Evolutionary conservation across 2,329 filamentous ascomycete genomes (phyloP).

Genomic region (Fusarium paranaense): DNA sequence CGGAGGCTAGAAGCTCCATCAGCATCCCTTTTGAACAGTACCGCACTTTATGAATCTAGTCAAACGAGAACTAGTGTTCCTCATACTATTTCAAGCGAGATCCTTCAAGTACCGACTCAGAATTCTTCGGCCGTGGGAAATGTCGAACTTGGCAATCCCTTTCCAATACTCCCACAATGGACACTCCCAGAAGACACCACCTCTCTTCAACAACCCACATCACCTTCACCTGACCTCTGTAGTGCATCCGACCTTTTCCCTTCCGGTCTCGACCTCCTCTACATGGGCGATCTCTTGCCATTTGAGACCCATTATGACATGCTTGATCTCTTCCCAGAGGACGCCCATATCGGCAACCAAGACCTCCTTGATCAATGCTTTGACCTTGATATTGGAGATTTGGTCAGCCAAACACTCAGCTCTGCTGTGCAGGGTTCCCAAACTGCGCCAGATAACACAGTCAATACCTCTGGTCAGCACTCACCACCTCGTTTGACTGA

Average conservation of each 20-base stretch:
- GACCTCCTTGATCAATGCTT: neutral
- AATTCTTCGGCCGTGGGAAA: neutral
- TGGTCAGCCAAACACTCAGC: neutral
- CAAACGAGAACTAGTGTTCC: neutral
- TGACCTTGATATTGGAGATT: neutral
- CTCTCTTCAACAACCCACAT: neutral
- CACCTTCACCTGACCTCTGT: neutral
- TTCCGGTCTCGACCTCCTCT: neutral
- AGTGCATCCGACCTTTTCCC: neutral
- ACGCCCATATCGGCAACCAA: neutral
- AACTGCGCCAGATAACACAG: too few species aligned
- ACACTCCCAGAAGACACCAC: too few species aligned
- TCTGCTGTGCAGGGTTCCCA: neutral
- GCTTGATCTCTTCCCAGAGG: neutral
- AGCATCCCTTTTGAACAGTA: neutral
- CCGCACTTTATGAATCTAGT: neutral
- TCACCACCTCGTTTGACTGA: neutral
- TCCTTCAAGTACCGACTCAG: neutral
- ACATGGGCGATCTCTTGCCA: neutral
- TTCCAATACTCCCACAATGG: too few species aligned
- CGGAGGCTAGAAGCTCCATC: neutral
- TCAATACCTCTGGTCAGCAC: neutral
- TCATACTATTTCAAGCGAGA: neutral
- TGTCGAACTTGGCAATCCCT: too few species aligned
- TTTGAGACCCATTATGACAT: neutral